These are phyloP conservation scores for Ogataea pilisensis DNA, from an alignment of 805 yeast species.

Conservation along the genomic window DNA sequence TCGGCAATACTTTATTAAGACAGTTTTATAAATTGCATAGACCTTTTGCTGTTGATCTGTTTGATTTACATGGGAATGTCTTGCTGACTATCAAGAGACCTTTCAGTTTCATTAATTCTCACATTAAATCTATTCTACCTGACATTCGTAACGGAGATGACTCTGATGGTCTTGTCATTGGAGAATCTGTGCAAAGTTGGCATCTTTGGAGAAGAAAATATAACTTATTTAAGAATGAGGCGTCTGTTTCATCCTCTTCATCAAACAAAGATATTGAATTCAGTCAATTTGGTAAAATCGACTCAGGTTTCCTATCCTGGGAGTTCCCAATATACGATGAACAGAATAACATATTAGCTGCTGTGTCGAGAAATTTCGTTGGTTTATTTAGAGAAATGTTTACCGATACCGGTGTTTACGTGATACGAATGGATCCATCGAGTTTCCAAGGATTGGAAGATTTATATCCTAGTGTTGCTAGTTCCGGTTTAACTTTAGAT, in stretches of 20 bases:
- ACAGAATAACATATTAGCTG: slow-evolving; percentile 55
- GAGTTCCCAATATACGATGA: slow-evolving; percentile 74
- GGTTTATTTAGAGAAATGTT: slow-evolving; percentile 90
- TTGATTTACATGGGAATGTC: slow-evolving; percentile 57
- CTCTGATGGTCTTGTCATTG: slow-evolving; percentile 51
- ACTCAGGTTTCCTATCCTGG: slow-evolving; percentile 82
- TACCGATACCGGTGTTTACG: slow-evolving; percentile 92
- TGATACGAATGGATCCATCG: slow-evolving; percentile 74
- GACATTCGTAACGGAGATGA: slow-evolving; percentile 34
- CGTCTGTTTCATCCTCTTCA: no score
- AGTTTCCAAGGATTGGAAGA: slow-evolving; percentile 57
- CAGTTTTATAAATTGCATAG: slow-evolving; percentile 83
- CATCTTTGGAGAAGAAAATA: slow-evolving; percentile 91
- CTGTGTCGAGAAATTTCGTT: slow-evolving; percentile 91
- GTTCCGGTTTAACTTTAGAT: slow-evolving; percentile 53
- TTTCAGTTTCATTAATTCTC: slow-evolving; percentile 85
- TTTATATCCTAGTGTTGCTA: slow-evolving; percentile 41
- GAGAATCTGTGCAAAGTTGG: slow-evolving; percentile 91
- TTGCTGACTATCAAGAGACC: slow-evolving; percentile 71
- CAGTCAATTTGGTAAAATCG: slow-evolving; percentile 82
- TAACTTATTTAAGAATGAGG: slow-evolving; percentile 59
- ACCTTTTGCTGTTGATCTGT: slow-evolving; percentile 74
- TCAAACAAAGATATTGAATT: slow-evolving; percentile 37
- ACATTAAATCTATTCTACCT: slow-evolving; percentile 70
- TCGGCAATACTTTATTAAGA: slow-evolving; percentile 66